Percentiles rank a stretch among this genome's conserved stretches.
Conservation (phyloP, 495 filamentous ascomycete genomes). For the Penicillium crystallinum region DNA sequence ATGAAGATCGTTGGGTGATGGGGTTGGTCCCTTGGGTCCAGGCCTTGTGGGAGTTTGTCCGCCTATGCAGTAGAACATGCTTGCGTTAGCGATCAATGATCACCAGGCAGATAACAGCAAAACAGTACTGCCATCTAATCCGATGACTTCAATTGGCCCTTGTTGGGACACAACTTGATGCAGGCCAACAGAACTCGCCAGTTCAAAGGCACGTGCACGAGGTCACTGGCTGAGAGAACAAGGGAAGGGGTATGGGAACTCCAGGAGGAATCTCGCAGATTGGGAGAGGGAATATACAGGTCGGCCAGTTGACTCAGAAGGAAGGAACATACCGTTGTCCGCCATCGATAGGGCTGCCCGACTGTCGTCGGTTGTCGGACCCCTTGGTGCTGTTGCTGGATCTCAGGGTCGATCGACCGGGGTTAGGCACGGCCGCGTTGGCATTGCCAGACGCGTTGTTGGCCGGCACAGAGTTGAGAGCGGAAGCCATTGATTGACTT, state of each 20-base stretch:
- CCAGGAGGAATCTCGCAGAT: too few relatives aligned
- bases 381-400: conserved; percentile 49
- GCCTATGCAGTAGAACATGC: conserved; percentile 32
- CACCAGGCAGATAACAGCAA: neutral
- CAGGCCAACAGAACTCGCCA: conserved; percentile 10
- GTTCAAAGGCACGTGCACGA: conserved; percentile 16
- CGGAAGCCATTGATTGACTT: conserved; percentile 47
- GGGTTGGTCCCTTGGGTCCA: conserved; percentile 63
- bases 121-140: conserved; percentile 4
- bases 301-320: too few relatives aligned
- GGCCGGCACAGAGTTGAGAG: conserved; percentile 40
- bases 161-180: conserved; percentile 13
- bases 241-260: neutral
- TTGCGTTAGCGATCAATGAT: conserved; percentile 15
- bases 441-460: conserved; percentile 48
- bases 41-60: conserved; percentile 52
- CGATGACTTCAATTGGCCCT: conserved; percentile 17
- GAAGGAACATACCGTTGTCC: conserved; percentile 47
- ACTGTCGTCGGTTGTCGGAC: conserved; percentile 52
- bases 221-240: neutral
- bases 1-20: conserved; percentile 54
- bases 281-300: too few relatives aligned
- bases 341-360: conserved; percentile 51
- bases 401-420: conserved; percentile 42
- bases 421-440: conserved; percentile 30